Evolutionary conservation across 2,329 filamentous ascomycete genomes (phyloP).

Genomic region (Tolypocladium endophyticum): DNA sequence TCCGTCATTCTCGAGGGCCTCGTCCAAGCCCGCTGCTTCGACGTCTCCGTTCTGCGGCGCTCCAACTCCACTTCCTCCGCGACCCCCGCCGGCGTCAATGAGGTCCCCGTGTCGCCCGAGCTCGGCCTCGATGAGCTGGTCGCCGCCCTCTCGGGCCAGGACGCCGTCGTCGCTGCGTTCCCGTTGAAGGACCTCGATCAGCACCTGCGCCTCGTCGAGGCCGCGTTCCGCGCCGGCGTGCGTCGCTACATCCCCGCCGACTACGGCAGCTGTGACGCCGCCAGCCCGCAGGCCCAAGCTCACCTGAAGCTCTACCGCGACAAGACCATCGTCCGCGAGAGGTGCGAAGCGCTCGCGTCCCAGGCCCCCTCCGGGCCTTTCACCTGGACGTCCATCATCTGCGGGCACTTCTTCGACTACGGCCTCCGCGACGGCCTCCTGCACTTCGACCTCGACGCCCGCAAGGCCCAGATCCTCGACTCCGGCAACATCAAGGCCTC

Average conservation of each 20-base stretch:
- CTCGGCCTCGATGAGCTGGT: slow-evolving; percentile 27
- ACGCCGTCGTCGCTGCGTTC: slow-evolving; percentile 39
- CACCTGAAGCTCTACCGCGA: slow-evolving; percentile 22
- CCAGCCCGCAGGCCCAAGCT: slow-evolving; percentile 21
- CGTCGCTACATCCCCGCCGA: slow-evolving; percentile 53
- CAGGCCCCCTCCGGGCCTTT: slow-evolving; percentile 15
- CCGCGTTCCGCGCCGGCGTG: slow-evolving; percentile 47
- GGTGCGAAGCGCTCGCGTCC: slow-evolving; percentile 19
- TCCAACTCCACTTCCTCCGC: slow-evolving; percentile 17
- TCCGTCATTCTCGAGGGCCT: slow-evolving; percentile 25
- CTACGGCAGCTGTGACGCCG: slow-evolving; percentile 32
- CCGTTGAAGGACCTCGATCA: slow-evolving; percentile 31
- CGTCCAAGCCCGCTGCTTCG: slow-evolving; percentile 27
- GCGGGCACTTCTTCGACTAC: slow-evolving; percentile 41
- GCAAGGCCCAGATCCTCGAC: slow-evolving; percentile 36
- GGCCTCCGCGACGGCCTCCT: slow-evolving; percentile 23
- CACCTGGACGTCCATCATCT: slow-evolving; percentile 38
- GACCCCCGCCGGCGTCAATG: slow-evolving; percentile 7
- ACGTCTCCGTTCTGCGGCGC: slow-evolving; percentile 45
- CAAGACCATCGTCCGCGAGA: slow-evolving; percentile 20
- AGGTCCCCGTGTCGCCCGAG: slow-evolving; percentile 16
- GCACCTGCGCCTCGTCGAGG: slow-evolving; percentile 41
- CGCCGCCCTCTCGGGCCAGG: slow-evolving; percentile 39
- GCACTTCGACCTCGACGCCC: slow-evolving; percentile 32
- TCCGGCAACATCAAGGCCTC: slow-evolving; percentile 39